Evolutionary conservation across 2,329 filamentous ascomycete genomes (phyloP).

Genomic region (Chrysoporthe deuterocubensis): DNA sequence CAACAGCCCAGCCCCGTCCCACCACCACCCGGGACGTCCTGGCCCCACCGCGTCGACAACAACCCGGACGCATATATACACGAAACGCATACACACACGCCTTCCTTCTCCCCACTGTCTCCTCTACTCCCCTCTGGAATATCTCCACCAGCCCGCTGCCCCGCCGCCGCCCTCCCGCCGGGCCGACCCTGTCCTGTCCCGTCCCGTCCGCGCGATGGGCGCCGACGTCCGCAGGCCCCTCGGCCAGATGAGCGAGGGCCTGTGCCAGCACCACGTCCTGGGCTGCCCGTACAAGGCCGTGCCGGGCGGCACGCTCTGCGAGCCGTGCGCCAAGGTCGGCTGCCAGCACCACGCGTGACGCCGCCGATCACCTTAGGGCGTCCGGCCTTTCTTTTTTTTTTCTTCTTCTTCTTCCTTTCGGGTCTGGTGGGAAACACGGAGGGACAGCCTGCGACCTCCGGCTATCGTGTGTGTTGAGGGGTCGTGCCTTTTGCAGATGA

Average conservation of each 20-base stretch:
- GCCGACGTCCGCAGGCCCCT: neutral
- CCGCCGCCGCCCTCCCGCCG: too few species aligned
- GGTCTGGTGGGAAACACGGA: too few species aligned
- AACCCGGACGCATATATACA: too few species aligned
- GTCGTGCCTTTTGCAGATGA: neutral
- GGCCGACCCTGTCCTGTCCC: neutral
- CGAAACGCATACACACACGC: neutral
- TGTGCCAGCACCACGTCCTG: constrained; percentile 26
- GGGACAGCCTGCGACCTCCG: too few species aligned
- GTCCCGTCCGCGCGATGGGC: neutral
- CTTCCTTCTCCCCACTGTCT: neutral
- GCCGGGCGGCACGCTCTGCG: constrained; percentile 22
- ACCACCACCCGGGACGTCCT: neutral
- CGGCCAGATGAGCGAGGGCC: constrained; percentile 27
- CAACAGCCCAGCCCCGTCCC: too few species aligned
- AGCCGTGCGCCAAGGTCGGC: constrained; percentile 16
- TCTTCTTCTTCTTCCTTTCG: too few species aligned
- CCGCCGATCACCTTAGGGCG: neutral
- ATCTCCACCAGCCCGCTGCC: too few species aligned
- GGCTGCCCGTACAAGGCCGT: constrained; percentile 25
- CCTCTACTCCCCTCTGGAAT: neutral
- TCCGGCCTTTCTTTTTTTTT: neutral
- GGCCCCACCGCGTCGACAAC: neutral
- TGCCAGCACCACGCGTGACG: constrained; percentile 11
- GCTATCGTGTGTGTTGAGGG: neutral